Evolutionary conservation across 2,329 filamentous ascomycete species (phyloP).

Genomic region (Torrubiella hemipterigena): DNA sequence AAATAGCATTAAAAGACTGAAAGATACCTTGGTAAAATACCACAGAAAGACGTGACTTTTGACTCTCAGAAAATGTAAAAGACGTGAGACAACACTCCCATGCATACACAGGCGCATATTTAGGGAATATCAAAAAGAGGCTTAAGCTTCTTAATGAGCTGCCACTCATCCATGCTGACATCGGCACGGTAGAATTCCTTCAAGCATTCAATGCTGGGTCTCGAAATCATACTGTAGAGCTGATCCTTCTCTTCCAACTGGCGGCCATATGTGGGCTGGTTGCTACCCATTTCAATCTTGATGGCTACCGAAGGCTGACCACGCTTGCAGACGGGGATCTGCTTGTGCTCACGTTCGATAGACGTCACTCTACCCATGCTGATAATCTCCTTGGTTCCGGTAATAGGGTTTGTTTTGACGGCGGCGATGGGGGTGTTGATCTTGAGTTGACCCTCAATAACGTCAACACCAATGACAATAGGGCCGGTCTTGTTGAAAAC

Average conservation of each 20-base stretch:
- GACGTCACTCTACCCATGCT: constrained; percentile 85
- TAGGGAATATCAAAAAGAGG: constrained; percentile 79
- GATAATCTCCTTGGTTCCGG: constrained; percentile 73
- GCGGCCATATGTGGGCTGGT: constrained; percentile 88
- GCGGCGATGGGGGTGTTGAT: constrained; percentile 84
- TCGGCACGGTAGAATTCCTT: constrained; percentile 92
- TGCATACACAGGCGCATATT: too few species aligned
- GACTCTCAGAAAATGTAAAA: too few species aligned
- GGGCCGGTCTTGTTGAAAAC: constrained; percentile 98
- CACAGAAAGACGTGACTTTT: too few species aligned
- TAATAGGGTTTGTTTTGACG: constrained; percentile 69
- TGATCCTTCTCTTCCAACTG: constrained; percentile 86
- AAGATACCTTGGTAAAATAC: too few species aligned
- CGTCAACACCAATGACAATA: constrained; percentile 91
- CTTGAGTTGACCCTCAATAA: constrained; percentile 76
- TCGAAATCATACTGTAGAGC: constrained; percentile 79
- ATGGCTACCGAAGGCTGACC: constrained; percentile 94
- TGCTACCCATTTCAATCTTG: constrained; percentile 88
- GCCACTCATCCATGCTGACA: constrained; percentile 87
- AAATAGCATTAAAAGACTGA: too few species aligned
- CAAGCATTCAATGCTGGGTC: constrained; percentile 81
- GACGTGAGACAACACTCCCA: too few species aligned
- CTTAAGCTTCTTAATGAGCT: constrained; percentile 90
- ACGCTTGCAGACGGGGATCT: constrained; percentile 83
- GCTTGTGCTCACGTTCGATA: constrained; percentile 97